phyloP scores from a whole-genome alignment of 2,329 filamentous ascomycete genomes.

The Parafenestella ontariensis region DNA sequence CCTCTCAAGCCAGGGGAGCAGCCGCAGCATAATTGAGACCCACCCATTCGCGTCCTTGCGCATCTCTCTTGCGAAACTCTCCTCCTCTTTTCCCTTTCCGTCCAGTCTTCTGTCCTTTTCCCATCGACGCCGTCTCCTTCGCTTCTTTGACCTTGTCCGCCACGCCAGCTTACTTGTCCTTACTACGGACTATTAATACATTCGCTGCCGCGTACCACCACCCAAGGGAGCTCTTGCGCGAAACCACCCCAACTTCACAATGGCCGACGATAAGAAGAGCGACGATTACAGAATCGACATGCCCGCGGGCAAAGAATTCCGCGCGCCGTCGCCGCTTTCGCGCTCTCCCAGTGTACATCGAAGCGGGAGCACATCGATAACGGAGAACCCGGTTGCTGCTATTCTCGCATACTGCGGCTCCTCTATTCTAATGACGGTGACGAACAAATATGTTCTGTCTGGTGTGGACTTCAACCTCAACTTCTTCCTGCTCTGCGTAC shows the following conservation, averaged over 20 bases:
- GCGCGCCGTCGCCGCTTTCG: conserved; percentile 57
- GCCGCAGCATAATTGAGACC: conserved; percentile 27
- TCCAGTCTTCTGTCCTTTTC: conserved; percentile 25
- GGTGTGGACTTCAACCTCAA: conserved; percentile 93
- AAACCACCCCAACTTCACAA: conserved; percentile 51
- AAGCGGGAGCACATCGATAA: conserved; percentile 51
- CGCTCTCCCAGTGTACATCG: conserved; percentile 43
- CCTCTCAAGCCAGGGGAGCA: conserved; percentile 35
- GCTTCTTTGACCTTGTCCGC: conserved; percentile 4
- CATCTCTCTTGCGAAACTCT: conserved; percentile 25
- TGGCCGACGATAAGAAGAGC: conserved; percentile 91
- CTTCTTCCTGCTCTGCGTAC: conserved; percentile 90
- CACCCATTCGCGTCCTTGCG: conserved; percentile 39
- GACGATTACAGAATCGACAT: conserved; percentile 74
- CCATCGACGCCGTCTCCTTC: conserved; percentile 5
- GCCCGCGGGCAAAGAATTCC: conserved; percentile 59
- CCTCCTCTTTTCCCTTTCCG: conserved; percentile 27
- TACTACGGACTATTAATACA: conserved; percentile 15
- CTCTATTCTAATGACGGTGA: conserved; percentile 99
- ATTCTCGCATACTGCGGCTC: conserved; percentile 91
- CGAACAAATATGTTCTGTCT: conserved; percentile 98
- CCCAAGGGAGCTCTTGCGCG: conserved; percentile 9
- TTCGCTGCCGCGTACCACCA: conserved; percentile 20
- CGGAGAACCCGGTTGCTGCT: conserved; percentile 79
- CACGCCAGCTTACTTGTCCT: conserved; percentile 19